Base-by-base conservation (phyloP, 2,329 filamentous ascomycete genomes). In the Phyllosticta citribraziliensis region DNA sequence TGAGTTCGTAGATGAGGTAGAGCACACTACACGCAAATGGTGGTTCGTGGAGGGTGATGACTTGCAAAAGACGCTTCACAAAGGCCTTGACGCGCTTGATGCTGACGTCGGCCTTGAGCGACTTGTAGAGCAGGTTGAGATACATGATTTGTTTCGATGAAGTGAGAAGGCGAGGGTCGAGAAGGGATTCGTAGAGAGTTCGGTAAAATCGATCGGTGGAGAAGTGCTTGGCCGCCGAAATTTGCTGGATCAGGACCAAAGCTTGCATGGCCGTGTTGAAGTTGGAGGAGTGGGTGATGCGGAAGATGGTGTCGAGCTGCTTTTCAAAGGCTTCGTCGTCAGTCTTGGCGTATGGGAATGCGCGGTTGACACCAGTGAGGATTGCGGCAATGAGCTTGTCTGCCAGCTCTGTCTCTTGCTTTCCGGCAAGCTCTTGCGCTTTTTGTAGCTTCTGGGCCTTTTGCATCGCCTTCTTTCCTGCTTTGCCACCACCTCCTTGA, bases 231-330 rank as follows among this genome's bases (percentile, higher is more conserved):
- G 87, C 84, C 1, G 86, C 80, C 0, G 91, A 89, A 27, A 99
- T 83, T 73, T 97, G 94, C 72, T 97, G 94, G 66, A 99, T 95
- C 55, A 99, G 80, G 77, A 96, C 88, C 65, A 99, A 82, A 35
- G 94, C 93, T 75, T 99, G 94, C 47, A 99, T 90, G 71, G 91
- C 94, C 0, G 94, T 99, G 76, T 97, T 99, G 82, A 99, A 97
- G 74, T 99, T 99, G 61, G 93, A 91, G 0, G 93, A 97, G 75
- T 99, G 94, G 0, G 94, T 96, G 69, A 99, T 94, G 68, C 86
- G 87, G 82, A 97, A 99, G 25, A 99, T 82, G 2, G 93, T 97
- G 71, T 97, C 88, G 62, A 99, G 84, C 70, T 99, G 93, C 62
- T 87, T 86, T 69, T 95, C 89, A 66, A 97, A 84, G 24, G 84